Base-by-base conservation (phyloP, 371 early-diverging fungal genomes). In the Mucor plumbeus region DNA sequence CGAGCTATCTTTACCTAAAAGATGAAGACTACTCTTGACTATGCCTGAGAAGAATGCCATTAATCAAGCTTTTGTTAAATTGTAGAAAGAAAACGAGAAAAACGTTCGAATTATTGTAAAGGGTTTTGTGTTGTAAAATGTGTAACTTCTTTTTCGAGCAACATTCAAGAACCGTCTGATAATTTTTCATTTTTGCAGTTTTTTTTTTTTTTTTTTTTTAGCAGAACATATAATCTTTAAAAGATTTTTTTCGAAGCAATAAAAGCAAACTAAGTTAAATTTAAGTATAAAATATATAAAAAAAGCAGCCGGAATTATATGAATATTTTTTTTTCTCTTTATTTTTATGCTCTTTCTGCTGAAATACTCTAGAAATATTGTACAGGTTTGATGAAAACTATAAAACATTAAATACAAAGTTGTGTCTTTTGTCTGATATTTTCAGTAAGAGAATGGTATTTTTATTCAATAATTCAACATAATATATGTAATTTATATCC, bases 1-100 rank as follows among this genome's bases (percentile, higher is more conserved):
- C 14, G 91, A 78, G 60, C 86, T 82, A 55, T 90, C 86, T 63
- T 90, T 87, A n/a, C 91, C 88, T 10, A 92, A 81, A 19, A 92
- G 85, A 13, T 89, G 89, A 6, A 91, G 74, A 17, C 91, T 88
- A 55, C 90, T 88, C 67, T 91, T 92, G 48, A 90, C 87, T 61
- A 85, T 76, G 54, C 83, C 82, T 34, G 85, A 83, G 26, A 85
- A 66, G 50, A 81, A 85, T 15, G 85, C 82, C 84, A 84, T 84
- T 41, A 35, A 50, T 50, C 21, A 48, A 48, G 21, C 1, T 48
- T 19, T 48, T 43, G 7, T 44, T 4, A 21, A 38, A 50, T 10
- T 8, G 17, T 10, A 4, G 11, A 50, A 19, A 4, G 10, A 11
- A 50, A 26, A 15, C n/a, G 17, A 44, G 7, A 50, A 48, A 48